Base-by-base conservation (phyloP, 305 asterid species). In the Plantago rigida region DNA sequence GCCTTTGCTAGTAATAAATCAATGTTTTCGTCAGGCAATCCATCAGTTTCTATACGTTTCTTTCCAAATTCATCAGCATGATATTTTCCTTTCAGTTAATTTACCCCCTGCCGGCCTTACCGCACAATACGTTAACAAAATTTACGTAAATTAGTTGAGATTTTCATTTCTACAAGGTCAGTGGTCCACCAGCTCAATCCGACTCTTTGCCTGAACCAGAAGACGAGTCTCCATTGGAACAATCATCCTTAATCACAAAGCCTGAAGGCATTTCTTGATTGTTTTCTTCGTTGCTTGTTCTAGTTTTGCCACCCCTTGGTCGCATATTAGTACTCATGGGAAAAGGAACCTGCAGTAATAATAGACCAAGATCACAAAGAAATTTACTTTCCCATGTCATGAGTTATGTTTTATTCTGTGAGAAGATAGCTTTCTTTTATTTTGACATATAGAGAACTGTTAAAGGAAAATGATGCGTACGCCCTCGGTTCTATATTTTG, bases 241-340 rank as follows among this genome's bases (percentile, higher is more conserved):
- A 80, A 44, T 81, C 85, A 63, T 84, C 95, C 46, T 41, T 41
- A 39, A 66, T 74, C 44, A 73, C 50, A 42, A 69, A 64, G 71
- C 71, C 77, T 60, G 68, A 70, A 17, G 71, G 68, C 59, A 51
- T 69, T 51, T 86, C 95, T 73, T 72, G 98, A 77, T 59, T 64
- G 80, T 66, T 79, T 41, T 87, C 95, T 54, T 84, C 96, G 48
- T 64, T 75, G 83, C 78, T 79, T 62, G 71, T 73, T 61, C 87
- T 77, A 56, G 47, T 76, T 75, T 92, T 86, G 24, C 86, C 78
- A 9, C 84, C 82, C 68, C 95, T 75, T 59, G 93, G 60, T 64
- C 96, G 89, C 53, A 83, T 79, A 56, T 81, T 86, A 58, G 82
- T 74, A 63, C 99, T 96, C 94, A 83, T 82, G 71, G 99, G 99